Evolutionary conservation across 1,284 basidiomycete species (phyloP).

Genomic region (Microbotryum violaceum): DNA sequence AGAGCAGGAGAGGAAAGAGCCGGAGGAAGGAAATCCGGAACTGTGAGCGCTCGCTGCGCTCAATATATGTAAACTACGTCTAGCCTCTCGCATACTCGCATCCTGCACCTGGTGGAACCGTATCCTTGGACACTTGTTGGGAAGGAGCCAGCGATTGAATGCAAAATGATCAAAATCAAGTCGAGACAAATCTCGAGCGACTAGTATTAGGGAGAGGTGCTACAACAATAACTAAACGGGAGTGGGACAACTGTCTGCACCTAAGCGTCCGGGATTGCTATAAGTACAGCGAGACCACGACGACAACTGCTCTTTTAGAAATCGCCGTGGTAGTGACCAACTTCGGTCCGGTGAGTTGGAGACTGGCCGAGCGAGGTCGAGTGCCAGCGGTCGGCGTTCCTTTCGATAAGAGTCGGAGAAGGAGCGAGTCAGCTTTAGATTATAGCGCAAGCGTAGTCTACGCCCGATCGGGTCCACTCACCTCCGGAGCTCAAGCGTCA

Average conservation of each 20-base stretch:
- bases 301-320: constrained; percentile 4
- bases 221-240: too few relatives aligned
- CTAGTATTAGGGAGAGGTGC: too few relatives aligned
- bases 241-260: too few relatives aligned
- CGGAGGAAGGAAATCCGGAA: constrained; percentile 3
- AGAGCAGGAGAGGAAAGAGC: not conserved
- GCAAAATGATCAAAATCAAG: too few relatives aligned
- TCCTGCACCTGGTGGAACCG: not conserved
- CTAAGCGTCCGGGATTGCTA: too few relatives aligned
- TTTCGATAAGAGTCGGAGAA: not conserved
- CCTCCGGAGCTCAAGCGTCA: constrained; percentile 28
- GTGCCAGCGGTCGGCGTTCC: constrained; percentile 10
- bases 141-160: too few relatives aligned
- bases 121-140: not conserved
- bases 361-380: constrained; percentile 5
- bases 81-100: not conserved
- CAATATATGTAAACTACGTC: too few relatives aligned
- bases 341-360: not conserved
- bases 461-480: constrained; percentile 3
- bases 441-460: not conserved
- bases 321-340: constrained; percentile 29
- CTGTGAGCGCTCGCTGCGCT: not conserved
- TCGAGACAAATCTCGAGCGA: too few relatives aligned
- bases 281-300: too few relatives aligned
- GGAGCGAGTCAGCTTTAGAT: not conserved